These are phyloP conservation scores for Zancudomyces culisetae DNA, from an alignment of 371 early-diverging fungal genomes.

Conservation along the genomic window DNA sequence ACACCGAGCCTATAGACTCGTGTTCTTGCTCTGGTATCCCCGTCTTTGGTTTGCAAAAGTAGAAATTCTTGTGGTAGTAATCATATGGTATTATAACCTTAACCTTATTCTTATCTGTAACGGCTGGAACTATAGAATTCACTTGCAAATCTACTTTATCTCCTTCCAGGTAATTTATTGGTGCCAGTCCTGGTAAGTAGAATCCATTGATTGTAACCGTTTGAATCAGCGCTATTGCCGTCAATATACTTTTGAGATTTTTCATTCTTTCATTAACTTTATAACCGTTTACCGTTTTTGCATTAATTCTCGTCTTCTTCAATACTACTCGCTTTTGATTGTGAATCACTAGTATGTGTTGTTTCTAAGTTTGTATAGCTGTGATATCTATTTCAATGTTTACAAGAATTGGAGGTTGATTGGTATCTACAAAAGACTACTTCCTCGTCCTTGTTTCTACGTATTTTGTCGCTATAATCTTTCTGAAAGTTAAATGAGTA, in stretches of 20 bases:
- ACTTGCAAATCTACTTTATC: slow-evolving; percentile 57
- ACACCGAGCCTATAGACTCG: slow-evolving; percentile 74
- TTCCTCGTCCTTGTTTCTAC: too few relatives aligned
- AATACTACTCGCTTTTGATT: too few relatives aligned
- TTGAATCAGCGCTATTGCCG: background rate
- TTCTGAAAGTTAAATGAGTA: too few relatives aligned
- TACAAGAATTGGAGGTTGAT: too few relatives aligned
- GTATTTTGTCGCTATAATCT: too few relatives aligned
- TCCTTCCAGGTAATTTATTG: slow-evolving; percentile 55
- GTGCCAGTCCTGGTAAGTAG: slow-evolving; percentile 89
- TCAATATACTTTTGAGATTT: background rate
- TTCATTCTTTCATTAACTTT: too few relatives aligned
- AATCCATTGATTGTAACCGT: slow-evolving; percentile 25
- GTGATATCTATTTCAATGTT: too few relatives aligned
- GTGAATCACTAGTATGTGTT: too few relatives aligned
- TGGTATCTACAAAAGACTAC: too few relatives aligned
- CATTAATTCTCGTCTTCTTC: too few relatives aligned
- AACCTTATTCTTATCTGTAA: slow-evolving; percentile 31
- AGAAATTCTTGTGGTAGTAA: slow-evolving; percentile 60
- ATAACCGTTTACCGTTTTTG: too few relatives aligned
- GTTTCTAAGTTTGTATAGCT: too few relatives aligned
- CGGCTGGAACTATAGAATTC: slow-evolving; percentile 68
- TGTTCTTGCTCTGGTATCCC: slow-evolving; percentile 37
- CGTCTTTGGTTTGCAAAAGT: slow-evolving; percentile 60
- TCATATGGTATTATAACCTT: slow-evolving; percentile 70